Evolutionary conservation across 352 stramenopile species (phyloP), one percentile per base, ranked within the genome.

Genomic region (Phytopythium boreale): DNA sequence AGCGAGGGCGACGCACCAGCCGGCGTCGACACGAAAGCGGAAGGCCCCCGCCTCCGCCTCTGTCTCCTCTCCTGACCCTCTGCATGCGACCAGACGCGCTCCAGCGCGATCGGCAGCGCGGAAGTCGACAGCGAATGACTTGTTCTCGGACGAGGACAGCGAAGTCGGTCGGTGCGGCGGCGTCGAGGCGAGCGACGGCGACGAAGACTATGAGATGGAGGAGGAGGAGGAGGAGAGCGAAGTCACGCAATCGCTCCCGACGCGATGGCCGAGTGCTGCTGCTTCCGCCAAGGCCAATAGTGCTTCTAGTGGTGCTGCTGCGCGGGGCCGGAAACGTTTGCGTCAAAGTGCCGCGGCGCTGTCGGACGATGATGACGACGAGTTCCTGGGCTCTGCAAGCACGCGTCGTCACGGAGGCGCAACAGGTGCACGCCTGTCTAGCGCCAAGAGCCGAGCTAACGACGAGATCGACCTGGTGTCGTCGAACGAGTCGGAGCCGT

Each of bases 151-250:
- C 41, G 77, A 89, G 9, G 74, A 87, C 11, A 63, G 76, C 44
- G 58, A 76, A 14, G 62, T 58, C 26, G 51, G 27, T 26, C 37
- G 67, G 70, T 22, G 66, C 22, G 41, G n/a, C 8, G 12, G 12
- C 15, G 17, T 37, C 39, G 71, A 26, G 5, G 80, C 84, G 24
- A 70, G 89, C 66, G 83, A 92, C 53, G 77, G 69, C 20, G 79
- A 90, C 47, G 83, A 89, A 26, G 78, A 90, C 47, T 90, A 76
- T 29, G 76, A 90, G 34, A 70, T 82, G 57, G 71, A 76, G 2
- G 63, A 76, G 8, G 73, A 72, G 34, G 75, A n/a, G n/a, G n/a
- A 82, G 5, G 79, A 88, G 60, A 83, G 82, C 31, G 74, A 86
- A 31, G 27, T 61, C 36, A 59, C 66, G 46, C 44, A 62, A 49